Conservation (phyloP, 2,329 filamentous ascomycete species). For the Pseudocercospora musae region DNA sequence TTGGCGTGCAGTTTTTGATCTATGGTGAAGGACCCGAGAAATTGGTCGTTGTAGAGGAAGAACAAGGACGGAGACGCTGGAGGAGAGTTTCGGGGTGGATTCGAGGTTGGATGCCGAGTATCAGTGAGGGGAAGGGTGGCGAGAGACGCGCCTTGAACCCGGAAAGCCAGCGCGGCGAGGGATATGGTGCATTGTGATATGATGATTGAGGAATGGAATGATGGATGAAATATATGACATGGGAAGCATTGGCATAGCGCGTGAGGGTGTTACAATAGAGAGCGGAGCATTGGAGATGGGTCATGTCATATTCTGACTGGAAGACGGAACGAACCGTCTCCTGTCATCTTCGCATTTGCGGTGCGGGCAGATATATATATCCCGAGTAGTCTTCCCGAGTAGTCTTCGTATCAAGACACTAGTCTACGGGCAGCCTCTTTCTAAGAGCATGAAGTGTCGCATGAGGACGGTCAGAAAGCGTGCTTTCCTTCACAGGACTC, state of each 20-base stretch:
- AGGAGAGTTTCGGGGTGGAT: conserved; percentile 61
- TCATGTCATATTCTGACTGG: neutral
- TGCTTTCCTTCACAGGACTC: neutral
- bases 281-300: neutral
- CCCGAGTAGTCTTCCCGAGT: too few relatives aligned
- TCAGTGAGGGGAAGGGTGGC: conserved; percentile 36
- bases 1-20: conserved; percentile 61
- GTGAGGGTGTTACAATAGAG: neutral
- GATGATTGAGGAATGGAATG: neutral
- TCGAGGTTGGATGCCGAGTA: conserved; percentile 61
- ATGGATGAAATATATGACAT: neutral
- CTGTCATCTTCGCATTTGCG: neutral
- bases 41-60: conserved; percentile 45
- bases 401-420: neutral
- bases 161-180: conserved; percentile 13
- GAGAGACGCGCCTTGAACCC: conserved; percentile 20
- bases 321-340: too few relatives aligned
- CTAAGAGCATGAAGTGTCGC: neutral
- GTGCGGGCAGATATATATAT: neutral
- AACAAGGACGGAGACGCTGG: conserved; percentile 47
- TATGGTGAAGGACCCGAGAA: conserved; percentile 51
- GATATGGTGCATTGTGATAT: conserved; percentile 24
- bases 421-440: neutral
- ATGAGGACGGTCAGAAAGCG: neutral
- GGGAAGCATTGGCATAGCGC: neutral